Conservation (phyloP, 352 stramenopile species). For the Phytophthora melonis region DNA sequence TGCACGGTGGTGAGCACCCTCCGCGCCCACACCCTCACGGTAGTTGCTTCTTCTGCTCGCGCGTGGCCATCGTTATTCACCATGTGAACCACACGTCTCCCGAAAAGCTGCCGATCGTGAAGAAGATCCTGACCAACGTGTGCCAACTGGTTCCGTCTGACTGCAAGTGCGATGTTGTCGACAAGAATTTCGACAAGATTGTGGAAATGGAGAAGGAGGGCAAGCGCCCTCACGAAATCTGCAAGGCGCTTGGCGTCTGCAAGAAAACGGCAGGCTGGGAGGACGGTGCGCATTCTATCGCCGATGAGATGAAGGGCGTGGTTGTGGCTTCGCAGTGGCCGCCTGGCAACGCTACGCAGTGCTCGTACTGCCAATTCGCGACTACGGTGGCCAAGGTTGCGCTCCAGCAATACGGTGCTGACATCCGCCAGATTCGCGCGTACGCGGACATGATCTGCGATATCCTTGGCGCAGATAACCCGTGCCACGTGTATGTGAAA, state of each 20-base stretch:
- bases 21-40: slow-evolving; percentile 26
- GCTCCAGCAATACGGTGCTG: slow-evolving; percentile 61
- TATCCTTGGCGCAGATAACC: slow-evolving; percentile 67
- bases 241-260: slow-evolving; percentile 61
- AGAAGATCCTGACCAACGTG: slow-evolving; percentile 51
- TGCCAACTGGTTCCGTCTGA: slow-evolving; percentile 56
- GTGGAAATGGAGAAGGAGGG: slow-evolving; percentile 65
- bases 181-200: slow-evolving; percentile 75
- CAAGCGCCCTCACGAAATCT: slow-evolving; percentile 60
- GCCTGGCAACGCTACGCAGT: slow-evolving; percentile 55
- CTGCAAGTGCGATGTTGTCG: slow-evolving; percentile 59
- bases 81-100: slow-evolving; percentile 53
- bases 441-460: slow-evolving; percentile 83
- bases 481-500: slow-evolving; percentile 76
- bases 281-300: slow-evolving; percentile 21
- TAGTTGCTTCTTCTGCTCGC: slow-evolving; percentile 66
- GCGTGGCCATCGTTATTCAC: slow-evolving; percentile 51
- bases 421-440: slow-evolving; percentile 64
- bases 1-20: slow-evolving; percentile 15
- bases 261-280: slow-evolving; percentile 29
- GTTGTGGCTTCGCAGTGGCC: slow-evolving; percentile 37
- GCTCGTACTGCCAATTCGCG: slow-evolving; percentile 70
- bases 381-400: slow-evolving; percentile 68
- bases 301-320: slow-evolving; percentile 45
- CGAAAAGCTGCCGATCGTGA: slow-evolving; percentile 57